A percentile compares a stretch with the other conserved stretches of the same genome.
Evolutionary conservation across 345 rosid genomes (phyloP).

Genomic region (Passiflora organensis): DNA sequence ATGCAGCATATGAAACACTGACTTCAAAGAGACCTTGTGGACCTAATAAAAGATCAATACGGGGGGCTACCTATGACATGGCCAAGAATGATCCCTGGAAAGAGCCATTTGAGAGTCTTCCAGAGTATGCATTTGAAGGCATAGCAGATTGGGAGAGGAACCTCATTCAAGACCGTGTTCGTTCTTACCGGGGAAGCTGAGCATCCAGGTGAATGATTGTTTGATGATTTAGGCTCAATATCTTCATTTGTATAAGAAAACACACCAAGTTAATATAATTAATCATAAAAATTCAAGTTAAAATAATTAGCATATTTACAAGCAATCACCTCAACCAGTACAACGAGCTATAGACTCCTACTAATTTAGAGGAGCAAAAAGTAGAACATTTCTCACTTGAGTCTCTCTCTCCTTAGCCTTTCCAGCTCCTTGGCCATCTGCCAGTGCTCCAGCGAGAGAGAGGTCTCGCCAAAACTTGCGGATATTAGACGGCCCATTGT

Average conservation of each 20-base stretch:
- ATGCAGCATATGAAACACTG: conserved; percentile 55
- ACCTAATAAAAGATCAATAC: conserved; percentile 69
- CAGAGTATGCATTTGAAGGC: conserved; percentile 70
- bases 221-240: too few species aligned
- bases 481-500: conserved; percentile 85
- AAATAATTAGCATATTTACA: too few species aligned
- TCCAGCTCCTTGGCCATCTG: conserved; percentile 80
- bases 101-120: conserved; percentile 72
- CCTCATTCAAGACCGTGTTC: conserved; percentile 61
- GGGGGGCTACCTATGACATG: conserved; percentile 79
- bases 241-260: too few species aligned
- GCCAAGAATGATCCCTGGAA: conserved; percentile 78
- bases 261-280: too few species aligned
- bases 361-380: background rate
- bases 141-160: conserved; percentile 91
- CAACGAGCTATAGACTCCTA: too few species aligned
- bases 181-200: conserved; percentile 57
- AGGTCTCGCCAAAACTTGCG: conserved; percentile 63
- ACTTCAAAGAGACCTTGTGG: conserved; percentile 79
- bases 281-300: too few species aligned
- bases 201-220: conserved; percentile 10
- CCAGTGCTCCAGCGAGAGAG: conserved; percentile 71
- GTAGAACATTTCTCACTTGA: conserved; percentile 44
- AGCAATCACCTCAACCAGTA: too few species aligned
- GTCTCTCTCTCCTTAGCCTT: conserved; percentile 68